Evolutionary conservation across 2,329 filamentous ascomycete genomes (phyloP).

Genomic region (Pseudophaeomoniella oleicola): DNA sequence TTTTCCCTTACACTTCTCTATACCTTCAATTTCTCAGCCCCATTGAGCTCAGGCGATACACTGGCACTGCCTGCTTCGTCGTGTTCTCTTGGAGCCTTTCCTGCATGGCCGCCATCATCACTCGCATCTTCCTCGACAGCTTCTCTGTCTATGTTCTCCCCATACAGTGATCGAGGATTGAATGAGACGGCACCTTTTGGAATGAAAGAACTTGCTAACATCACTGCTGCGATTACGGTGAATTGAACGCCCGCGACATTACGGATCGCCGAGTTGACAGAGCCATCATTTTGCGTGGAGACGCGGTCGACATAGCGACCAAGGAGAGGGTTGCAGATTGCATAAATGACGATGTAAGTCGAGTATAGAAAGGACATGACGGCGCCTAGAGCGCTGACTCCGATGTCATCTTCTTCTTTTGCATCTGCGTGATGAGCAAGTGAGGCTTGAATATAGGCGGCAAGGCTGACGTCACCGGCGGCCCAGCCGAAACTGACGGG

Average conservation of each 20-base stretch:
- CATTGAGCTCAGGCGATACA: no score
- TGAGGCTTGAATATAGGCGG: constrained; percentile 36
- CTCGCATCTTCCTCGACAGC: no score
- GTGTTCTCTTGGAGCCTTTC: no score
- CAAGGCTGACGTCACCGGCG: constrained; percentile 35
- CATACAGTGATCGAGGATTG: constrained; percentile 20
- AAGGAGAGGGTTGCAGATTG: constrained; percentile 28
- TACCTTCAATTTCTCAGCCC: no score
- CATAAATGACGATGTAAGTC: constrained; percentile 34
- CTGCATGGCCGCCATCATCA: no score
- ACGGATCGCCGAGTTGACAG: constrained; percentile 25
- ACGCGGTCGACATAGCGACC: constrained; percentile 31
- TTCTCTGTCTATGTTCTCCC: not conserved
- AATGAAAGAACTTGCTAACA: constrained; percentile 31
- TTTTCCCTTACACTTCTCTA: no score
- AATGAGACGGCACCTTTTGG: constrained; percentile 28
- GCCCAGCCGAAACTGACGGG: constrained; percentile 29
- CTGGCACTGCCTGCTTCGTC: no score
- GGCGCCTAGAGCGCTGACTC: constrained; percentile 34
- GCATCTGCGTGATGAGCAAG: no score
- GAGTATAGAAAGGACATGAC: constrained; percentile 39
- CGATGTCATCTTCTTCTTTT: constrained; percentile 27
- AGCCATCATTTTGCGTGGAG: constrained; percentile 17
- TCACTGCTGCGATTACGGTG: constrained; percentile 26
- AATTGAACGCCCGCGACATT: constrained; percentile 34